Evolutionary conservation across 202 grass and related monocot genomes (phyloP), one percentile per base, ranked within the genome.

Genomic region (Setaria viridis): DNA sequence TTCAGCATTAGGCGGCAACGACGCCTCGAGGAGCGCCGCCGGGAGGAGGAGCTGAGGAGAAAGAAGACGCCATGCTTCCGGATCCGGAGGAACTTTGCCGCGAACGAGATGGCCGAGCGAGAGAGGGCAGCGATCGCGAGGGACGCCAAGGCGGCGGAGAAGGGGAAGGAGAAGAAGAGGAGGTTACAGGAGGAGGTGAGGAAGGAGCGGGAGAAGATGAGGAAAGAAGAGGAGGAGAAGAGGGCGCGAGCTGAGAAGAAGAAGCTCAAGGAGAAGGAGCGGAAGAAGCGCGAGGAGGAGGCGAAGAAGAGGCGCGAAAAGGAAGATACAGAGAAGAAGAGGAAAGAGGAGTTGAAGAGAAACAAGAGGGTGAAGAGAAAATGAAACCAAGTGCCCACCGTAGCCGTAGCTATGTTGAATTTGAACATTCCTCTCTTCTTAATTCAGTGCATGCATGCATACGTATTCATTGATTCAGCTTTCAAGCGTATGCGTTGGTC

Each of bases 211-310:
- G 78, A 86, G 25, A 82, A 63, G 79, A 70, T 79, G 66, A 79
- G 34, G 37, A 67, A 66, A 45, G 67, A 82, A 14, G 32, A 75
- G 20, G 55, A 41, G 2, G 19, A 17, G 49, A 76, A 82, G 63
- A 87, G 50, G 72, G 11, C n/a, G 2, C 43, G 71, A 7, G 57
- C 17, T 7, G 58, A 35, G 21, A 86, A 87, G 49, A 54, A 54
- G 12, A 86, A 43, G 49, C 29, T 80, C 1, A 76, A 80, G 6
- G 73, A 78, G 2, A 65, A 79, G 45, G 74, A 72, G 9, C 68
- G 35, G 62, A 88, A 82, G 86, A 79, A 79, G 47, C 83, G 19
- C 7, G 74, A 74, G 66, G 83, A 62, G 2, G 80, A 83, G 14
- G 58, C 12, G 0, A 78, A 69, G 37, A 77, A 69, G 10, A 85